These are phyloP conservation scores for Xylaria venustula DNA, from an alignment of 495 filamentous ascomycete genomes.

Conservation along the genomic window DNA sequence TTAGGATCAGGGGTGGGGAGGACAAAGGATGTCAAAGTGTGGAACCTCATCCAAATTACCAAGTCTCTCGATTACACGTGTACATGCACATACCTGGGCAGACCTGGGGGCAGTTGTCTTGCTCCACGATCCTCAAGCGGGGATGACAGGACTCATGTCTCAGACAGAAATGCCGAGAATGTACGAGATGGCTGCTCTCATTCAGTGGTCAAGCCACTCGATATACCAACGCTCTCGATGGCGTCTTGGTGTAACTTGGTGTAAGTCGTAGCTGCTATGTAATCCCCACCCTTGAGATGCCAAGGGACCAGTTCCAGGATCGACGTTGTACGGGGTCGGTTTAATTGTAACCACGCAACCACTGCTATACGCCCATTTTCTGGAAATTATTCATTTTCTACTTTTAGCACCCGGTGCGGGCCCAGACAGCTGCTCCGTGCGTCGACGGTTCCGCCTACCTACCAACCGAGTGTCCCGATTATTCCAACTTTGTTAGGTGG, in stretches of 20 bases:
- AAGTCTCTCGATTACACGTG: slow-evolving; percentile 17
- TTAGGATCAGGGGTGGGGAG: slow-evolving; percentile 19
- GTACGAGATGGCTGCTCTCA: not conserved
- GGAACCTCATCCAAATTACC: slow-evolving; percentile 19
- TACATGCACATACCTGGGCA: not conserved
- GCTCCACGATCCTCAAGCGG: slow-evolving; percentile 5
- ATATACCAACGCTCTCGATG: not conserved
- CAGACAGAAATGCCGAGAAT: slow-evolving; percentile 1
- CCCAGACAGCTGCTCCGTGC: not conserved
- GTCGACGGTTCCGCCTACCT: not conserved
- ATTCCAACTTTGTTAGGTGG: not conserved
- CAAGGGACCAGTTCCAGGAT: slow-evolving; percentile 29
- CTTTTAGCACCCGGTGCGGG: slow-evolving; percentile 11
- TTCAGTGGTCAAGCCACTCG: not conserved
- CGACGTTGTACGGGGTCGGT: slow-evolving; percentile 4
- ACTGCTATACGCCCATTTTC: slow-evolving; percentile 10
- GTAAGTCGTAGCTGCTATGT: slow-evolving; percentile 16
- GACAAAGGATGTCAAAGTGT: slow-evolving; percentile 18
- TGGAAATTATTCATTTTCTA: slow-evolving; percentile 15
- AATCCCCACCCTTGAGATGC: slow-evolving; percentile 23
- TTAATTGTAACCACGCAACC: slow-evolving; percentile 9
- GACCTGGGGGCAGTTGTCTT: not conserved
- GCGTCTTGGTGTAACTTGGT: not conserved
- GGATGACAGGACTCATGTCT: slow-evolving; percentile 2
- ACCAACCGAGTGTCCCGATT: not conserved